Base-by-base conservation (phyloP, 352 stramenopile species). In the Phytophthora multivora region DNA sequence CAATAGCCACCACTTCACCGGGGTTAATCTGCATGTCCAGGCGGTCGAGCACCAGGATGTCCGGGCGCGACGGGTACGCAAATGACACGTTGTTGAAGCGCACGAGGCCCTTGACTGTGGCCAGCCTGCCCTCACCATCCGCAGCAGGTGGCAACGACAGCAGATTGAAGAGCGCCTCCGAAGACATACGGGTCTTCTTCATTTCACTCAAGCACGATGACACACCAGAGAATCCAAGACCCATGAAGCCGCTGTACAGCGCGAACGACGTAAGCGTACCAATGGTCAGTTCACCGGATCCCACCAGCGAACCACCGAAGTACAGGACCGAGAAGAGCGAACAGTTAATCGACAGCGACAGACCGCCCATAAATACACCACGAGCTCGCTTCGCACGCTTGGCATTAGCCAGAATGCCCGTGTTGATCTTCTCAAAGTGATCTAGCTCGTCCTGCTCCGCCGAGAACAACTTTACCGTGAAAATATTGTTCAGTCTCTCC, bases 261-360 rank as follows among this genome's bases (percentile, higher is more conserved):
- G 91, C 85, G 52, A 97, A 97, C 3, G 89, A 96, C 38, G 89
- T 96, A 33, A 97, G 79, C 48, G 88, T 88, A 11, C 91, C 91
- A 51, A 96, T 94, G 46, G 89, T 97, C 50, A 97, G 79, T 50
- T 93, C 90, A 26, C 88, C 90, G 13, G 71, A 79, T 12, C 81
- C 83, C 31, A 97, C 86, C 13, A 97, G 67, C 31, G 83, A 96
- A 40, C 90, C 90, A 19, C 91, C 91, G 53, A 97, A 91, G 69
- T 94, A 97, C 16, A 97, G 71, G 36, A 97, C 90, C 23, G 88
- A 92, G 58, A 95, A 93, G 28, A 97, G 72, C 48, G 91, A 97
- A 59, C 84, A 90, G 63, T 97, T 96, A 41, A 93, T 83, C 35
- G 87, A 94, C 45, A 95, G 60, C 59, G 88, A 95, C 12, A 98